Evolutionary conservation across 192 early-diverging fungal genomes (phyloP).

Genomic region (Borealophlyctis nickersoniae): DNA sequence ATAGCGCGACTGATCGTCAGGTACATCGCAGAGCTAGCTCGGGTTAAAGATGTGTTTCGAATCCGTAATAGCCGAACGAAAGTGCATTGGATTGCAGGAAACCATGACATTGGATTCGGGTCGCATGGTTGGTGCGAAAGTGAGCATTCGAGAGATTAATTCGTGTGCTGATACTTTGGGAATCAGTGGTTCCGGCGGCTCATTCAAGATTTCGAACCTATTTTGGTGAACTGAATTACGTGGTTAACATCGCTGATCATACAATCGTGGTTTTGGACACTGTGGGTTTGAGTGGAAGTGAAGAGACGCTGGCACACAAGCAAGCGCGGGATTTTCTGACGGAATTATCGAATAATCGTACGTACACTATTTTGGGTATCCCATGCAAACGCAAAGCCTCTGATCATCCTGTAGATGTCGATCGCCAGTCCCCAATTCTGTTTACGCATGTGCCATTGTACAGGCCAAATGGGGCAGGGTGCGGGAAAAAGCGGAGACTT

Average conservation of each 20-base stretch:
- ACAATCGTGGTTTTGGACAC: slow-evolving; percentile 74
- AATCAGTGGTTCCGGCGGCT: slow-evolving; percentile 32
- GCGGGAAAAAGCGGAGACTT: slow-evolving; percentile 66
- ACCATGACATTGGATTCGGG: slow-evolving; percentile 87
- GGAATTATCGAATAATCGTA: slow-evolving; percentile 24
- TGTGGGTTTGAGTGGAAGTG: slow-evolving; percentile 57
- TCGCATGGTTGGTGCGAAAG: slow-evolving; percentile 20
- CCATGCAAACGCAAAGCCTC: background rate
- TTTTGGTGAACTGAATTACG: slow-evolving; percentile 42
- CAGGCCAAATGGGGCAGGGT: slow-evolving; percentile 60
- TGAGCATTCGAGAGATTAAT: slow-evolving; percentile 2
- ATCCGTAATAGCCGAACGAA: slow-evolving; percentile 29
- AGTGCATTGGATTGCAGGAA: slow-evolving; percentile 74
- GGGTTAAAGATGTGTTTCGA: slow-evolving; percentile 55
- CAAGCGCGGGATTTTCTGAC: slow-evolving; percentile 51
- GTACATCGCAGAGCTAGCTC: slow-evolving; percentile 53
- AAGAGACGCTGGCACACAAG: slow-evolving; percentile 35
- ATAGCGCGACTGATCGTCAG: slow-evolving; percentile 12
- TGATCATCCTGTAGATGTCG: slow-evolving; percentile 1
- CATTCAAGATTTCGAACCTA: slow-evolving; percentile 32
- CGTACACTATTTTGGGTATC: background rate
- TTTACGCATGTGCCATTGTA: slow-evolving; percentile 86
- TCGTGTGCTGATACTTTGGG: no score
- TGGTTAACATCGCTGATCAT: slow-evolving; percentile 46
- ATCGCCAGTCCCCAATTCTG: slow-evolving; percentile 50